Evolutionary conservation across 768 basidiomycete genomes (phyloP).

Genomic region (Cubamyces sp.): DNA sequence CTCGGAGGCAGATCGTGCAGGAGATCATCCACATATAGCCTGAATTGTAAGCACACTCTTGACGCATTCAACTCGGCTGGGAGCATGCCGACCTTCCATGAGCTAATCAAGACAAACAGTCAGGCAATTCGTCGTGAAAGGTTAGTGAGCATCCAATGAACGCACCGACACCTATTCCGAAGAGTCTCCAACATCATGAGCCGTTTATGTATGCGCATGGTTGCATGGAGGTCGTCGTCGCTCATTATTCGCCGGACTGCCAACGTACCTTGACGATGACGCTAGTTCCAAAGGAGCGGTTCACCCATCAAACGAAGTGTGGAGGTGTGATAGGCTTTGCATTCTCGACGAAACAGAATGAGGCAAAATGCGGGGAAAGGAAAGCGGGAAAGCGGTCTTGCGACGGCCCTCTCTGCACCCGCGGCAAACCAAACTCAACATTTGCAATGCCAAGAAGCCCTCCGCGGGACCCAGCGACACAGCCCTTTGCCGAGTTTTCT

Average conservation of each 20-base stretch:
- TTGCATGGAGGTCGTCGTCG: not conserved
- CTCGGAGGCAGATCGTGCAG: not conserved
- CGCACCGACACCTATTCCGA: too few relatives aligned
- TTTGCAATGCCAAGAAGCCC: constrained; percentile 14
- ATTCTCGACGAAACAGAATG: not conserved
- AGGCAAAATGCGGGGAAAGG: not conserved
- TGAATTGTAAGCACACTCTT: not conserved
- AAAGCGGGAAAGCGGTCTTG: too few relatives aligned
- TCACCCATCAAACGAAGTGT: constrained; percentile 1
- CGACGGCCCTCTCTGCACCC: too few relatives aligned
- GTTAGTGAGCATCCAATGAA: too few relatives aligned
- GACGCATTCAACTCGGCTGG: not conserved
- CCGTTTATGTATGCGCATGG: too few relatives aligned
- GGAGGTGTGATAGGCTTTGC: constrained; percentile 15
- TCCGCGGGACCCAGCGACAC: not conserved
- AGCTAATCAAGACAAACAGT: not conserved
- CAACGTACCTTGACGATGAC: too few relatives aligned
- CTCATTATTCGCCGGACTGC: not conserved
- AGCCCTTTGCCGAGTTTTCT: constrained; percentile 15
- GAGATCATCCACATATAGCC: not conserved
- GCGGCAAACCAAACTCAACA: not conserved
- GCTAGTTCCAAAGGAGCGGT: too few relatives aligned
- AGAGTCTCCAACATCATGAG: too few relatives aligned
- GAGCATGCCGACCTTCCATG: not conserved
- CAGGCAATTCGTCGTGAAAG: too few relatives aligned